Conservation (phyloP, 2,329 filamentous ascomycete species). For the Sporothrix dimorphospora region DNA sequence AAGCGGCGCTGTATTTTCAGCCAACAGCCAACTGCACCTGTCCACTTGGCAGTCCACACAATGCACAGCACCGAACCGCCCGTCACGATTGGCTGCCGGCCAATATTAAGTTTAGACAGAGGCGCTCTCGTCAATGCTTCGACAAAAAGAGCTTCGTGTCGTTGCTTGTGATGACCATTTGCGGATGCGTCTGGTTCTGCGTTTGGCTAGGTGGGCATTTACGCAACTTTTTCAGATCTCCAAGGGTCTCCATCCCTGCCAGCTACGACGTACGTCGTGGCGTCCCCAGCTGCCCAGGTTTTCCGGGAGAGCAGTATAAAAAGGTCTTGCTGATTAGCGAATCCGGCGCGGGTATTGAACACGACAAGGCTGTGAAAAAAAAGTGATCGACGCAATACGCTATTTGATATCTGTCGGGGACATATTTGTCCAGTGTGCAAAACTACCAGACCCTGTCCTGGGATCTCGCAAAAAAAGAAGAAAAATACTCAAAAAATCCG, state of each 20-base stretch:
- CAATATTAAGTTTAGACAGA: background rate
- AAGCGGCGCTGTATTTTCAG: background rate
- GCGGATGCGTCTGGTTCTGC: too few relatives aligned
- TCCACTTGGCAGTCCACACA: background rate
- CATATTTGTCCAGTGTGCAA: background rate
- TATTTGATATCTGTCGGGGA: background rate
- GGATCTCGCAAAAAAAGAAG: background rate
- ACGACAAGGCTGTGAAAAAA: background rate
- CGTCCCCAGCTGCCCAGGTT: background rate
- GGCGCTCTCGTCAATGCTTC: background rate
- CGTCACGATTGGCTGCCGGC: background rate
- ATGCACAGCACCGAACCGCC: too few relatives aligned
- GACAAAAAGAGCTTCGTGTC: background rate
- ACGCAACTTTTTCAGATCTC: background rate
- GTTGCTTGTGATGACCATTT: too few relatives aligned
- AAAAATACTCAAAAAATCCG: background rate
- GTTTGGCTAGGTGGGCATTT: background rate
- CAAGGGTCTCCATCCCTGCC: background rate
- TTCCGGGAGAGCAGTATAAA: background rate
- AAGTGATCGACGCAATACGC: background rate
- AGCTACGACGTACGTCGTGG: background rate
- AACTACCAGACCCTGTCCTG: background rate
- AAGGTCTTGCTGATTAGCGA: background rate
- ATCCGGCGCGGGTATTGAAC: background rate
- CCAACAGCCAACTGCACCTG: background rate